These are phyloP conservation scores for Populus euphratica DNA, from an alignment of 345 rosid genomes.

Conservation along the genomic window DNA sequence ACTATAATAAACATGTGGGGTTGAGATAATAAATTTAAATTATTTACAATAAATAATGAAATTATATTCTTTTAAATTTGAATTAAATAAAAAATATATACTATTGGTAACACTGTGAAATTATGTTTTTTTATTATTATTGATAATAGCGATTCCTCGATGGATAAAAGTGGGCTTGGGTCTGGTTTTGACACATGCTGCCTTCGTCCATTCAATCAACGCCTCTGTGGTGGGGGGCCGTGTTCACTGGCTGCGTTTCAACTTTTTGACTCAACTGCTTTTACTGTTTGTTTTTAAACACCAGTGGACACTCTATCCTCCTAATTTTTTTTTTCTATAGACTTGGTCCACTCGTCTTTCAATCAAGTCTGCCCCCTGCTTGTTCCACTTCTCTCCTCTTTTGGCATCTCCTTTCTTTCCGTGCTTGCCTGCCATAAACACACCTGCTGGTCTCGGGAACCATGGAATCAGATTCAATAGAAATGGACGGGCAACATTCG, in stretches of 20 bases:
- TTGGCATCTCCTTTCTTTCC: background rate
- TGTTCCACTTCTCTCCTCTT: background rate
- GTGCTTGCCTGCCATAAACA: background rate
- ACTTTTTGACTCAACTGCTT: background rate
- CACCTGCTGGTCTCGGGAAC: background rate
- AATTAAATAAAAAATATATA: too few species aligned
- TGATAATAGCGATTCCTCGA: too few species aligned
- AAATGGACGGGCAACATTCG: background rate
- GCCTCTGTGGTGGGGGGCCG: background rate
- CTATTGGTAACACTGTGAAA: too few species aligned
- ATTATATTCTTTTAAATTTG: too few species aligned
- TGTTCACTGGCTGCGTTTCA: background rate
- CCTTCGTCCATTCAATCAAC: background rate
- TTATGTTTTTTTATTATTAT: too few species aligned
- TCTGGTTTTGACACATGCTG: background rate
- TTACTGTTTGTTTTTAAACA: background rate
- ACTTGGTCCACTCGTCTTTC: conserved; percentile 1
- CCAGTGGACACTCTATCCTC: background rate
- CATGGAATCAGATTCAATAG: background rate
- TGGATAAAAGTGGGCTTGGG: too few species aligned
- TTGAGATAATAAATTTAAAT: too few species aligned
- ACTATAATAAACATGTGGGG: too few species aligned
- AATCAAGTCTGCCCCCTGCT: background rate
- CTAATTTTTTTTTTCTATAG: background rate
- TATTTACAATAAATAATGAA: too few species aligned